These are phyloP conservation scores for Xylariomycetidae sp. DNA, from an alignment of 2,329 filamentous ascomycete species.

Conservation along the genomic window DNA sequence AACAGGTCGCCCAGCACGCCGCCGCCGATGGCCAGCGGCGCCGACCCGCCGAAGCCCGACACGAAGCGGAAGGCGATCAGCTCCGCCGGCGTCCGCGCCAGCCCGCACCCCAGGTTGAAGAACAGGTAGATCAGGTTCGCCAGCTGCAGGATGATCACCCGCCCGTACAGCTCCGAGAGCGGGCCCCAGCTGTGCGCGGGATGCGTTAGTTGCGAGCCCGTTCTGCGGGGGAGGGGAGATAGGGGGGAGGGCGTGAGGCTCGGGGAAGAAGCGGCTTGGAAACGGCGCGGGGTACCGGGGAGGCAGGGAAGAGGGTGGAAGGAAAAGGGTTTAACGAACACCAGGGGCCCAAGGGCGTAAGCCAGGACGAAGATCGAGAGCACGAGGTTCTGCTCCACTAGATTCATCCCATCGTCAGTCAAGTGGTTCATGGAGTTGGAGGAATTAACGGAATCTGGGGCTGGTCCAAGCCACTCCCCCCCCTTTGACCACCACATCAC, in stretches of 20 bases:
- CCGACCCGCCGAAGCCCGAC: constrained; percentile 52
- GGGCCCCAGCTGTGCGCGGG: constrained; percentile 33
- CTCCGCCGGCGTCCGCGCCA: constrained; percentile 44
- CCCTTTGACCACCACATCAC: no score
- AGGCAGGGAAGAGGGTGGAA: background rate
- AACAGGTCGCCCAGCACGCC: constrained; percentile 38
- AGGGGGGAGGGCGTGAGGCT: background rate
- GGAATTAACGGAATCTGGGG: no score
- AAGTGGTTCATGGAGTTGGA: no score
- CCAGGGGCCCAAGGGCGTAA: constrained; percentile 45
- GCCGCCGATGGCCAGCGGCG: constrained; percentile 37
- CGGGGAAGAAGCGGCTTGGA: background rate
- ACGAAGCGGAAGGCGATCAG: constrained; percentile 55
- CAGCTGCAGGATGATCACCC: constrained; percentile 46
- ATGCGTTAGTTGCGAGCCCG: background rate
- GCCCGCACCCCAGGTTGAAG: constrained; percentile 56
- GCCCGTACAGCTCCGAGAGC: constrained; percentile 50
- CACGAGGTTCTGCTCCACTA: constrained; percentile 31
- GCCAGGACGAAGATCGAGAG: constrained; percentile 50
- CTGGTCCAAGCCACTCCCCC: no score
- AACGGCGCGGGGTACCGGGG: background rate
- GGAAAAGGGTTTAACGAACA: constrained; percentile 20
- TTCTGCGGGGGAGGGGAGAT: background rate
- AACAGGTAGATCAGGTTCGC: constrained; percentile 43
- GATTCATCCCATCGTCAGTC: background rate